Base-by-base conservation (phyloP, 2,329 filamentous ascomycete species). In the Diaporthe sp. region DNA sequence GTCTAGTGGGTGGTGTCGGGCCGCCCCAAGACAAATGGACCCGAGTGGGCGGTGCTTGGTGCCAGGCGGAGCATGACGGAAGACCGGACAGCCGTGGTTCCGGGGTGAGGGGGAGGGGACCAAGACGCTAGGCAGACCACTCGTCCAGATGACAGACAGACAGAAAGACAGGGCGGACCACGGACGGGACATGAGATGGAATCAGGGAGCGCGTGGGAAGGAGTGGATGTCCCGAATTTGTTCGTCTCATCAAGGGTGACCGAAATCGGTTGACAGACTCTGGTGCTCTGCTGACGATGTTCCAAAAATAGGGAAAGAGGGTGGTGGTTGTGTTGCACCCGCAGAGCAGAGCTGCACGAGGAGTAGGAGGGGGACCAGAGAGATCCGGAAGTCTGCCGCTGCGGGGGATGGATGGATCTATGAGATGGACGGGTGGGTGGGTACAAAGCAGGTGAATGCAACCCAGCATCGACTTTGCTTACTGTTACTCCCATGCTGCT, bases 1-100 rank as follows among this genome's bases (percentile, higher is more conserved):
- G 31, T n/a, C 34, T 55, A 42, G 49, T 34, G n/a, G 22, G 31
- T 28, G 57, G 13, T 28, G 22, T n/a, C 65, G 65, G 65, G 65
- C 65, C 65, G 65, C 49, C 34, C 49, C 34, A 55, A 69, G 65
- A 42, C 65, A 37, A 55, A 69, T 39, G 19, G 46, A 39, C 65
- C 46, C 65, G 46, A 68, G 31, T 31, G 22, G 62, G 62, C 62
- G 62, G 65, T 53, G 65, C 65, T 53, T n/a, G 46, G 22, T 19
- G 65, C 22, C 46, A 42, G 55, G 39, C 55, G 53, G 31, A 42
- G 46, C n/a, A 8, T n/a, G 31, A 34, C 57, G 69, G 69, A 72
- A 72, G 69, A 53, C 28, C 69, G 69, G 69, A 59, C 34, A 61
- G 69, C 57, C 69, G 69, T 72, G 69, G 28, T 22, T 72, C 69